Evolutionary conservation across 1,284 basidiomycete species (phyloP), one percentile per base, ranked within the genome.

Genomic region (Hypsizygus ulmarius): DNA sequence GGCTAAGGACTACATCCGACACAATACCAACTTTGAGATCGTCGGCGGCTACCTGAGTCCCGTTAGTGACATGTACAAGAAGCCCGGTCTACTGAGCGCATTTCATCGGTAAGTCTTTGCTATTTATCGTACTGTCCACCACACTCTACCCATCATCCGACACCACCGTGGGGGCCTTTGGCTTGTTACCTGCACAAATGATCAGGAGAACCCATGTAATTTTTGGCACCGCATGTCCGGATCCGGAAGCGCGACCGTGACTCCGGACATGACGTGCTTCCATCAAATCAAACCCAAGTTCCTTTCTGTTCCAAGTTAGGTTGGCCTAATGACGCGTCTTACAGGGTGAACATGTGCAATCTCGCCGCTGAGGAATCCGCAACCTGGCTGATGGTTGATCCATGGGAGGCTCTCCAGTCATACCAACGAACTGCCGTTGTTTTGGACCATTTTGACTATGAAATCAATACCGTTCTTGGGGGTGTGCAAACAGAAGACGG

Each of bases 391-490:
- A 98, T 97, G 95, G 90, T 97, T 34, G 95, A 98, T 66, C 79
- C 93, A 15, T 98, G 95, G 95, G 95, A 98, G 69, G 92, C 93
- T 16, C 87, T 93, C 61, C 94, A 95, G 67, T 78, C 82, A 42
- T 98, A 97, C 70, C 92, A 96, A 64, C 87, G 94, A 50, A 98
- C 95, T 1, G 95, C 95, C 21, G 84, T 97, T 41, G 95, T 98
- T 48, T 81, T 98, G 40, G 94, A 97, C 65, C 95, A 97, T 65
- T 95, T 97, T 64, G 89, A 97, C 66, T 81, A 93, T 64, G 87
- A 95, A 72, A 84, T 97, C 62, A 97, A 98, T 68, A 84, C 82
- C 6, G 72, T 84, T 37, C 73, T 83, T 15, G 86, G 88, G 18
- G 90, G 91, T 40, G 80, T 87, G 39, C 69, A 72, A 32, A 84